phyloP scores from a whole-genome alignment of 2,329 filamentous ascomycete genomes.

The Ophiocordyceps sinensis region DNA sequence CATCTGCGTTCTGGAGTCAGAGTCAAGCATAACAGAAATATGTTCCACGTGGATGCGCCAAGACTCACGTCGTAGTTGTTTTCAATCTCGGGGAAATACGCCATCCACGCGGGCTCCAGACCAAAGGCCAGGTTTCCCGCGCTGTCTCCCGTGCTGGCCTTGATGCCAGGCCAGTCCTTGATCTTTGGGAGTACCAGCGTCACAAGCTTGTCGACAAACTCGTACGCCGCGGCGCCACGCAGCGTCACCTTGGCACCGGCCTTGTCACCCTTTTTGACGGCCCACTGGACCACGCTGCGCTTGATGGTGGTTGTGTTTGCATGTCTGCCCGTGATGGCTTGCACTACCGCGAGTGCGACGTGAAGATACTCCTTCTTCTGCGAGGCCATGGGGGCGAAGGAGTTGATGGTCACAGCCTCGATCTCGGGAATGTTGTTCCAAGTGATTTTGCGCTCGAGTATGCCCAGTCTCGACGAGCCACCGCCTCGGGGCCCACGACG shows the following conservation, averaged over 20 bases:
- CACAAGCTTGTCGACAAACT: conserved; percentile 82
- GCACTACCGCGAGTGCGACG: conserved; percentile 69
- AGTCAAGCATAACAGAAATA: conserved; percentile 1
- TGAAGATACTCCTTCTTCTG: conserved; percentile 64
- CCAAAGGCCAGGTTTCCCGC: conserved; percentile 81
- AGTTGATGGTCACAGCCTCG: conserved; percentile 66
- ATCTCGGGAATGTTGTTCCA: conserved; percentile 81
- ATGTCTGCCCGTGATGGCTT: conserved; percentile 70
- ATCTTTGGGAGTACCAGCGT: conserved; percentile 87
- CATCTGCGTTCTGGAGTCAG: conserved; percentile 25
- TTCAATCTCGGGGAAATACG: conserved; percentile 85
- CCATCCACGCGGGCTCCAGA: conserved; percentile 58
- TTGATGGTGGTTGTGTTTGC: conserved; percentile 56
- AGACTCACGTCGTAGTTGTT: conserved; percentile 83
- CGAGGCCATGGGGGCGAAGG: conserved; percentile 53
- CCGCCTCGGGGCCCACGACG: conserved; percentile 72
- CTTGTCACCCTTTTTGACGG: conserved; percentile 54
- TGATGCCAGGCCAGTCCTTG: conserved; percentile 79
- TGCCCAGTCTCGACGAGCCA: conserved; percentile 44
- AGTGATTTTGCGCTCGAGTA: conserved; percentile 58
- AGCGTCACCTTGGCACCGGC: conserved; percentile 67
- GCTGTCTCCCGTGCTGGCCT: conserved; percentile 58
- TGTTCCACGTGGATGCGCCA: neutral
- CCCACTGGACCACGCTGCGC: conserved; percentile 60
- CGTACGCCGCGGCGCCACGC: conserved; percentile 65